phyloP scores from a whole-genome alignment of 2,329 filamentous ascomycete species.

The Ophiobolus disseminans region DNA sequence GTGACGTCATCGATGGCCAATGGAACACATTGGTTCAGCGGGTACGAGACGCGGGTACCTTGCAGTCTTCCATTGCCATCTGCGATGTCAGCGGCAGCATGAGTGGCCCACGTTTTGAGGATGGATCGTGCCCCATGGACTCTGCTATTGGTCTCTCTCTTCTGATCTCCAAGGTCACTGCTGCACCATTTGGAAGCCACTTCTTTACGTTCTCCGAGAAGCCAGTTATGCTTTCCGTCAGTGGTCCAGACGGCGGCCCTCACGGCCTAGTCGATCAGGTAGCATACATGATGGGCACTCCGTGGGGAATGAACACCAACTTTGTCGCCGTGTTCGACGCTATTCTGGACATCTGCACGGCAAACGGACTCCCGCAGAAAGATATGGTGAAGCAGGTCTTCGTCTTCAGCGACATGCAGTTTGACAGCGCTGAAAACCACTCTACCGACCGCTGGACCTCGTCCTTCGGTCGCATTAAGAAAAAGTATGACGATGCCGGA shows the following conservation, averaged over 20 bases:
- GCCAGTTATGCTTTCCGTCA: conserved; percentile 54
- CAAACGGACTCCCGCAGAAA: conserved; percentile 59
- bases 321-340: conserved; percentile 64
- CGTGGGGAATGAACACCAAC: conserved; percentile 59
- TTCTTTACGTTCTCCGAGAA: conserved; percentile 62
- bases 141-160: conserved; percentile 64
- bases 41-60: conserved; percentile 62
- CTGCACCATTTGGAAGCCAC: conserved; percentile 60
- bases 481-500: conserved; percentile 13
- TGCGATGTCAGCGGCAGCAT: conserved; percentile 67
- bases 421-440: conserved; percentile 50
- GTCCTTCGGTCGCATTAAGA: conserved; percentile 60
- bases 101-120: conserved; percentile 48
- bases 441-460: conserved; percentile 49
- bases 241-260: conserved; percentile 41
- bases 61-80: conserved; percentile 63
- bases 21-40: conserved; percentile 66
- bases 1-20: conserved; percentile 57
- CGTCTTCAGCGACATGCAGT: conserved; percentile 69
- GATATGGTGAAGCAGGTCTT: conserved; percentile 69
- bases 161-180: conserved; percentile 61
- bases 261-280: conserved; percentile 55
- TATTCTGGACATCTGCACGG: conserved; percentile 62
- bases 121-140: conserved; percentile 61
- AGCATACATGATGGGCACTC: conserved; percentile 27